These are phyloP conservation scores for Oehlia diaphana DNA, from an alignment of 192 early-diverging fungal genomes.

Conservation along the genomic window DNA sequence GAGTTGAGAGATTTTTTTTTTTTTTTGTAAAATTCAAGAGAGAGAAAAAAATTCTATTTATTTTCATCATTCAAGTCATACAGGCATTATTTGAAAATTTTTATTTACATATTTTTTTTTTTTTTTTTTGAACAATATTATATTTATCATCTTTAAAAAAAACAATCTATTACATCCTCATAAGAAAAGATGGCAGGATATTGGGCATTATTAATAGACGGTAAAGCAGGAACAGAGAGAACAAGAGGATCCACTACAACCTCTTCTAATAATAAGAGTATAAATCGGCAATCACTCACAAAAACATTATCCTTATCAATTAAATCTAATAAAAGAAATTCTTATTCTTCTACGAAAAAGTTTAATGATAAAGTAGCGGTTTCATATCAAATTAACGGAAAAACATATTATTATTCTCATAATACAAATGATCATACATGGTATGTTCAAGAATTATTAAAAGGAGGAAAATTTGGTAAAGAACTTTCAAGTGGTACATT, in stretches of 20 bases:
- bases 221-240: neutral
- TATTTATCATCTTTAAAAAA: no score
- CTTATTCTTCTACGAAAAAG: neutral
- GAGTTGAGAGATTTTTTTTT: no score
- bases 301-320: neutral
- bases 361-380: neutral
- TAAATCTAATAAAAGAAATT: neutral
- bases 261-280: no score
- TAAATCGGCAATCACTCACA: neutral
- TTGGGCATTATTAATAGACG: neutral
- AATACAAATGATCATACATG: neutral
- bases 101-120: neutral
- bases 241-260: neutral
- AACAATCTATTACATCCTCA: no score
- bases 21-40: no score
- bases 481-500: neutral
- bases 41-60: no score
- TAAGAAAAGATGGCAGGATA: neutral
- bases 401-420: neutral
- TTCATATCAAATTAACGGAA: conserved; percentile 5
- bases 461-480: neutral
- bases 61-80: no score
- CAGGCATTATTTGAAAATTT: no score
- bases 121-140: no score
- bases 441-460: neutral